phyloP scores from a whole-genome alignment of 495 filamentous ascomycete genomes.

The Penicillium pancosmium region DNA sequence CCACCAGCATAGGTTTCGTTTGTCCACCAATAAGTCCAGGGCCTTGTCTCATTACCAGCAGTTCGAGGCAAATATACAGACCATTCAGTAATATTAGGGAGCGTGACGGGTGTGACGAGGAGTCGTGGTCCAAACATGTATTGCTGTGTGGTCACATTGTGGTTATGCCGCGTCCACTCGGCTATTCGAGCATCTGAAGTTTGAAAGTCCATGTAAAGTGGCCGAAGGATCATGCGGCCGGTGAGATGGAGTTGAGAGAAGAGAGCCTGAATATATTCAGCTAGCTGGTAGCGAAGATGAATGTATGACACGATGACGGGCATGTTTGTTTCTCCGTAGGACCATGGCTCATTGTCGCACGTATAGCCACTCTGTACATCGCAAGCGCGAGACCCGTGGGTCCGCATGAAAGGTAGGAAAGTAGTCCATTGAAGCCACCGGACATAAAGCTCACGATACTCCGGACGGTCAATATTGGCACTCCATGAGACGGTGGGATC shows the following conservation, averaged over 20 bases:
- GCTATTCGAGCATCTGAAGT: conserved; percentile 20
- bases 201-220: conserved; percentile 36
- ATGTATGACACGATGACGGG: conserved; percentile 32
- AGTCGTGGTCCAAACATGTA: conserved; percentile 37
- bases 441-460: conserved; percentile 35
- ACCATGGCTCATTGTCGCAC: conserved; percentile 38
- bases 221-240: conserved; percentile 34
- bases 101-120: conserved; percentile 29
- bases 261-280: conserved; percentile 20
- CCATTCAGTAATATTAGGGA: conserved; percentile 31
- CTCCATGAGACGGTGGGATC: conserved; percentile 33
- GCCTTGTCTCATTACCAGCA: conserved; percentile 12
- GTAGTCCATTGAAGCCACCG: conserved; percentile 37
- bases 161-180: conserved; percentile 21
- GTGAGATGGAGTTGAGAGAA: conserved; percentile 26
- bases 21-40: conserved; percentile 37
- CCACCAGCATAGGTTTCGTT: conserved; percentile 31
- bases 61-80: conserved; percentile 32
- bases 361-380: conserved; percentile 27
- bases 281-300: conserved; percentile 30
- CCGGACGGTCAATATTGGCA: conserved; percentile 28
- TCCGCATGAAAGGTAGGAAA: conserved; percentile 37
- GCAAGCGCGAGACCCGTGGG: conserved; percentile 30
- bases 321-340: conserved; percentile 31
- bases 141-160: conserved; percentile 31